Base-by-base conservation (phyloP, 2,329 filamentous ascomycete genomes). In the Hymenoscyphus linearis region DNA sequence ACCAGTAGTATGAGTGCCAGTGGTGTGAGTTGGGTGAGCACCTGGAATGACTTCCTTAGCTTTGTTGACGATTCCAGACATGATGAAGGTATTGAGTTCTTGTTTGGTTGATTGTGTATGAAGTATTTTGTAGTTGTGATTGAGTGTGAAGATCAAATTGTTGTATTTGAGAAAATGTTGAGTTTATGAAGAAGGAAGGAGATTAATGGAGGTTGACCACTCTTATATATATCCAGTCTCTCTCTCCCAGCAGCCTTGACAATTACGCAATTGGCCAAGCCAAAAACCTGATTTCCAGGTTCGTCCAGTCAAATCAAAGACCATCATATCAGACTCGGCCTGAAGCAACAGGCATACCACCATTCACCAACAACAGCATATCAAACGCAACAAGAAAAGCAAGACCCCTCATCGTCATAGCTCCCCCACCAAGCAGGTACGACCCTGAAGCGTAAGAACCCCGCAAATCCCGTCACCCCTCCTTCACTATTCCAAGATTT, bases 61-160 rank as follows among this genome's bases (percentile, higher is more conserved):
- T 63, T 80, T 81, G 70, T 80, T 74, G 60, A 79, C 67, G 59
- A 79, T 68, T 57, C 70, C 69, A 44, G 77, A 77, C 79, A 81
- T 82, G 60, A 74, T 74, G 64, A 67, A 40, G 58, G 56, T 60
- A 18, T 40, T 57, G 53, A 26, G 12, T 40, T 22, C 37, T 40
- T 31, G 53, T 34, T 5, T 31, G 36, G 36, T 55, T 22, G 31
- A 35, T 27, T 18, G 26, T 25, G 34, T 37, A 0, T 34, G 13
- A n/a, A 12, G 53, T 55, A 22, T 35, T 27, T 22, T 53, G 25
- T 27, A n/a, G n/a, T n/a, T n/a, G n/a, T 47, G 40, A 12, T 53
- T 53, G 26, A 25, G 25, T 26, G 16, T 53, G 6, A 9, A 31
- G 31, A 31, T 31, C 40, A 22, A 22, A 53, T 22, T 52, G 26